Percentiles rank a stretch among this genome's conserved stretches.
These are phyloP conservation scores for Fomitopsis schrenkii DNA, from an alignment of 1,284 basidiomycete genomes.

Conservation along the genomic window DNA sequence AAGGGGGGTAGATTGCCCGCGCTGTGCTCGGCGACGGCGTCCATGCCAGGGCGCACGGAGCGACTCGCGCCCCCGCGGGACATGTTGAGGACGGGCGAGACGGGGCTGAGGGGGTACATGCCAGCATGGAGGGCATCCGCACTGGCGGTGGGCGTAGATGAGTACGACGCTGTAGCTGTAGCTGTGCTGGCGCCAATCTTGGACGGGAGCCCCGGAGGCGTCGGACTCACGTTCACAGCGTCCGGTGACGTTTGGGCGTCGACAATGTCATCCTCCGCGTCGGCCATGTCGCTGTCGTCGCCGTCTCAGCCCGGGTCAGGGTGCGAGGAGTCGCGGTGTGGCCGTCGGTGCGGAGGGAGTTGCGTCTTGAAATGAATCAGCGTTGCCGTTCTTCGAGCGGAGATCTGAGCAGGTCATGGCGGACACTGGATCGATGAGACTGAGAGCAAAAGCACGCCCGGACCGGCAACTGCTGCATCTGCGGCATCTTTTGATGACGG, in stretches of 20 bases:
- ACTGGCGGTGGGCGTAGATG: constrained; percentile 14
- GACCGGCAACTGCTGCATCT: constrained; percentile 13
- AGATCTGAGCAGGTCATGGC: constrained; percentile 26
- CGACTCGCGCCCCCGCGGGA: constrained; percentile 8
- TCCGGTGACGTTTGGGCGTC: constrained; percentile 18
- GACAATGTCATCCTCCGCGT: constrained; percentile 7
- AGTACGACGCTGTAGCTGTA: constrained; percentile 11
- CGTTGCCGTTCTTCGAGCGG: constrained; percentile 18
- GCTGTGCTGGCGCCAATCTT: constrained; percentile 16
- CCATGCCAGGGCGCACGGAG: constrained; percentile 17
- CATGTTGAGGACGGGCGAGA: constrained; percentile 6
- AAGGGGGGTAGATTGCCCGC: constrained; percentile 12
- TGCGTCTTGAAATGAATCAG: constrained; percentile 13
- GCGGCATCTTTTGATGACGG: constrained; percentile 25
- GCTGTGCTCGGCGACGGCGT: constrained; percentile 21
- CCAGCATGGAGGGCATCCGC: constrained; percentile 1
- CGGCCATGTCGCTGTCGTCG: not conserved
- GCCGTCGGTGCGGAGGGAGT: constrained; percentile 12
- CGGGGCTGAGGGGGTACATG: constrained; percentile 9
- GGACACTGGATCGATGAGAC: constrained; percentile 22
- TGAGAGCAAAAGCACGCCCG: constrained; percentile 18
- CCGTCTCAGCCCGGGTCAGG: not conserved
- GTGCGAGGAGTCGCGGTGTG: constrained; percentile 15
- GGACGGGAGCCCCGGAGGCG: constrained; percentile 23
- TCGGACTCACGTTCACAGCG: constrained; percentile 19